phyloP scores from a whole-genome alignment of 768 basidiomycete species.

The Leccinum broughii region DNA sequence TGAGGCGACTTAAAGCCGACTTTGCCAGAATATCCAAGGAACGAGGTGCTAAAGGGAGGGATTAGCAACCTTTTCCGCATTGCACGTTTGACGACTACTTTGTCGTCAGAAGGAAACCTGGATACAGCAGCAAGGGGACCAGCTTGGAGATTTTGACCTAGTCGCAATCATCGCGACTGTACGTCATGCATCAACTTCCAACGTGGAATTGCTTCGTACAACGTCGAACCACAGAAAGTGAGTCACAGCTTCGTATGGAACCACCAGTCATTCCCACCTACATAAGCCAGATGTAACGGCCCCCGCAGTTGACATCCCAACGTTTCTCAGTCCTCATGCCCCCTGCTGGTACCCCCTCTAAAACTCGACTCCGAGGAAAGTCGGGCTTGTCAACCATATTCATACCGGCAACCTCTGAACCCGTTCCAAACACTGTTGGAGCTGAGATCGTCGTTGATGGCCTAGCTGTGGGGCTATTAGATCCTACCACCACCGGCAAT shows the following conservation, averaged over 20 bases:
- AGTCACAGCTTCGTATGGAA: background rate
- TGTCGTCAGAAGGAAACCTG: background rate
- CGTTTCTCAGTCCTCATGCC: background rate
- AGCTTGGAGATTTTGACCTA: background rate
- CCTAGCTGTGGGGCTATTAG: slow-evolving; percentile 52
- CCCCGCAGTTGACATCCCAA: background rate
- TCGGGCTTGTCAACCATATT: background rate
- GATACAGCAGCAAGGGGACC: background rate
- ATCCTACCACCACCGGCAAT: slow-evolving; percentile 39
- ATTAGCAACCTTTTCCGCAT: no score
- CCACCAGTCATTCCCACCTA: background rate
- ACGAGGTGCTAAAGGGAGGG: background rate
- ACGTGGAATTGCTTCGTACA: background rate
- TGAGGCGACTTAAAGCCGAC: background rate
- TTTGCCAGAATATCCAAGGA: background rate
- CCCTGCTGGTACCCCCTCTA: background rate
- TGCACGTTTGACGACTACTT: background rate
- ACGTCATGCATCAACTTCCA: background rate
- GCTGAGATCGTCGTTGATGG: background rate
- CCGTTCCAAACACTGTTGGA: background rate
- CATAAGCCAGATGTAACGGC: slow-evolving; percentile 12
- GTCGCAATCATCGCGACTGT: background rate
- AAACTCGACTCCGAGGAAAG: background rate
- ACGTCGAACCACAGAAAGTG: slow-evolving; percentile 3
- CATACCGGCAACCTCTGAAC: background rate